phyloP scores from a whole-genome alignment of 78 protist species.

The Paulinella micropora region DNA sequence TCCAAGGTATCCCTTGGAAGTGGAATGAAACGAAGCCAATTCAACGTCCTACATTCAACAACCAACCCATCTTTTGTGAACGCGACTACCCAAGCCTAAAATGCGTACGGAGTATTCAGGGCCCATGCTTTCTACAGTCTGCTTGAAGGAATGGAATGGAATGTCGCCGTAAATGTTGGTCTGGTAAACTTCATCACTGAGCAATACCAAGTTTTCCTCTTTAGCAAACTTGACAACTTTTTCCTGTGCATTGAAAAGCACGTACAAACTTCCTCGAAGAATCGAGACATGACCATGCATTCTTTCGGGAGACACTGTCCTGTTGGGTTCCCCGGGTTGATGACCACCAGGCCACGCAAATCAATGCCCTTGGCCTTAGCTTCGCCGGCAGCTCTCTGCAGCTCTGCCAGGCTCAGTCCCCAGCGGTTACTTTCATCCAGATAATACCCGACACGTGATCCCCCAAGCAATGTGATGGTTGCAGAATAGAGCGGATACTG shows the following conservation, averaged over 20 bases:
- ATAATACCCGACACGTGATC: conserved; percentile 60
- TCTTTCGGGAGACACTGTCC: conserved; percentile 65
- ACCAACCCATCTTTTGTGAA: background rate
- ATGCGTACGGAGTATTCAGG: background rate
- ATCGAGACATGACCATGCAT: too few species aligned
- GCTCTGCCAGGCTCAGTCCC: conserved; percentile 21
- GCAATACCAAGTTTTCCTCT: conserved; percentile 48
- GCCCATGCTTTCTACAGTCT: conserved; percentile 23
- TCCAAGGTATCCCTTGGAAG: conserved; percentile 96
- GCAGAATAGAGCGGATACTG: conserved; percentile 99
- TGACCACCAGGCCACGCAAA: conserved; percentile 65
- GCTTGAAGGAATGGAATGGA: conserved; percentile 76
- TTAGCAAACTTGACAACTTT: conserved; percentile 51
- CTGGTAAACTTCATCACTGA: conserved; percentile 98
- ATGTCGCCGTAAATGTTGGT: conserved; percentile 63
- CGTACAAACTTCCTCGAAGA: too few species aligned
- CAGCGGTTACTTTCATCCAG: conserved; percentile 73
- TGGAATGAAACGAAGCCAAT: conserved; percentile 82
- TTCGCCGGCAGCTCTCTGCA: background rate
- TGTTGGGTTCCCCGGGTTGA: conserved; percentile 99
- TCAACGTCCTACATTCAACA: too few species aligned
- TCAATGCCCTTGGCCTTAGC: background rate
- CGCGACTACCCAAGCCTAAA: too few species aligned
- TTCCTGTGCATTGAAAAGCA: too few species aligned
- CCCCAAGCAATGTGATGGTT: conserved; percentile 60